Conservation (phyloP, 345 rosid species). For the Barbarea vulgaris region DNA sequence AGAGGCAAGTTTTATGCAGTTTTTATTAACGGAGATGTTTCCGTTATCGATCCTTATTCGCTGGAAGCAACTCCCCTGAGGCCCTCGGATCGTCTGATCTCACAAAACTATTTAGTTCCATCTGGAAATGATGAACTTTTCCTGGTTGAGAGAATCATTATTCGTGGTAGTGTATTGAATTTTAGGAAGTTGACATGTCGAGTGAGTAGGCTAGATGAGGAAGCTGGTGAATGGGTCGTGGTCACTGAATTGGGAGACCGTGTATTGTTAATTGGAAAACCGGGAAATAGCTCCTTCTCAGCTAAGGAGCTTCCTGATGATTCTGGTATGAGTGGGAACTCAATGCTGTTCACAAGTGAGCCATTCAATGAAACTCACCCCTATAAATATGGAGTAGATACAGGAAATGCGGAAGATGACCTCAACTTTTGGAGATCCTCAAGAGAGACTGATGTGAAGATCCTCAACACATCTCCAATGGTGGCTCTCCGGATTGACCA, state of each 20-base stretch:
- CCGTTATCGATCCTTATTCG: neutral
- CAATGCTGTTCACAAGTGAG: neutral
- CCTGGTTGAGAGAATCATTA: neutral
- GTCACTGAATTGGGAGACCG: neutral
- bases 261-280: neutral
- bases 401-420: neutral
- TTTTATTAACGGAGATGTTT: neutral
- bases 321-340: neutral
- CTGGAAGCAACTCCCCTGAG: neutral
- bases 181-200: neutral
- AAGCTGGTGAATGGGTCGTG: neutral
- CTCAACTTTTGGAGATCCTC: neutral
- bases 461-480: neutral
- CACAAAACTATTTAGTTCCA: neutral
- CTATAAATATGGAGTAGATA: slow-evolving; percentile 5
- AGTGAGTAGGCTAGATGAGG: neutral
- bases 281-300: neutral
- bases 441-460: neutral
- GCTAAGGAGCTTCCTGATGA: neutral
- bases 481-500: neutral
- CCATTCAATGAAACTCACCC: neutral
- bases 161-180: neutral
- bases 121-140: slow-evolving; percentile 1
- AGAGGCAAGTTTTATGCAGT: neutral
- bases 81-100: neutral